Conservation (phyloP, 768 basidiomycete genomes). For the Pulveroboletus sp. region DNA sequence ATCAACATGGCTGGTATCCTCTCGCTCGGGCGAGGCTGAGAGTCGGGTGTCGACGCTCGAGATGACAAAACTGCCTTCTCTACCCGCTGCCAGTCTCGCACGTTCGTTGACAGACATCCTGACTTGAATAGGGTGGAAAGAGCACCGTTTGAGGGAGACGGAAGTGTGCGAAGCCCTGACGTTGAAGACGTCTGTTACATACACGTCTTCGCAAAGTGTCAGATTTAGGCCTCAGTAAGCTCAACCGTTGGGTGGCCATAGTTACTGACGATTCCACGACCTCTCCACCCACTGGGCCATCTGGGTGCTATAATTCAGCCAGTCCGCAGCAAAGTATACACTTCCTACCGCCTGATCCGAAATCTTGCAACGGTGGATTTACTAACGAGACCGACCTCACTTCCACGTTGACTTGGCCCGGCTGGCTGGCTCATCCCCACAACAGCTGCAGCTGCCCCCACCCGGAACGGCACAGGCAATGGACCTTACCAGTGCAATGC, state of each 20-base stretch:
- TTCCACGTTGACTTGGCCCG: conserved; percentile 2
- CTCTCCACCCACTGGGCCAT: conserved; percentile 1
- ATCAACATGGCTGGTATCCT: conserved; percentile 9
- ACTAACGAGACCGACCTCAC: conserved; percentile 5
- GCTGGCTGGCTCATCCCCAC: conserved; percentile 7
- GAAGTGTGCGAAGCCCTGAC: neutral
- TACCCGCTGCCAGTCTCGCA: conserved; percentile 36
- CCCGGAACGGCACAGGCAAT: conserved; percentile 18
- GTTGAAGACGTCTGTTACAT: neutral
- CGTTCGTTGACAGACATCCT: conserved; percentile 54
- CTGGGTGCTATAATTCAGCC: conserved; percentile 2
- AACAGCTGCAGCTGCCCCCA: neutral
- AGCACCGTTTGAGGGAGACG: neutral
- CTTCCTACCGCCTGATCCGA: conserved; percentile 18
- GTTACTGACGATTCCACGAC: conserved; percentile 6
- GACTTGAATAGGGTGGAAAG: conserved; percentile 3
- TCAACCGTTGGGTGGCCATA: neutral
- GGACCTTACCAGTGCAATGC: conserved; percentile 24
- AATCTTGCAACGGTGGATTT: conserved; percentile 7
- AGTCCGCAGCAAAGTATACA: conserved; percentile 3
- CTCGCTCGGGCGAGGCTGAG: conserved; percentile 12
- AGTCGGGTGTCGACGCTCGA: conserved; percentile 4
- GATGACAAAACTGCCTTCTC: conserved; percentile 7
- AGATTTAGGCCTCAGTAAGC: neutral
- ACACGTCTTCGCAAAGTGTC: neutral